Evolutionary conservation across 371 early-diverging fungal species (phyloP), one percentile per base, ranked within the genome.

Genomic region (Globomyces sp.): DNA sequence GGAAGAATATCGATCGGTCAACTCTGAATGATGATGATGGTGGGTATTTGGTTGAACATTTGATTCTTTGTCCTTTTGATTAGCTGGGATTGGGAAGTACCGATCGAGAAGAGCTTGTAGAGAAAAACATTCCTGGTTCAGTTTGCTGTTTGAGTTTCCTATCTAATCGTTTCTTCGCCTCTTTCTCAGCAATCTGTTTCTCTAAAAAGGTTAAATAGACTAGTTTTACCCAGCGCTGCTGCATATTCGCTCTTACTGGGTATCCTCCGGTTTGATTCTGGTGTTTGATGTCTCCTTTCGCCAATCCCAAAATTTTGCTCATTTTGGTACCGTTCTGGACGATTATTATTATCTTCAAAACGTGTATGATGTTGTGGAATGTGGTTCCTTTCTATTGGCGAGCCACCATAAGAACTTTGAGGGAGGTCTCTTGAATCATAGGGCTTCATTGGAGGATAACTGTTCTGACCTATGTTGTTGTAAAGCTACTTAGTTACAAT

Each of bases 191-290:
- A 8, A 60, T 60, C 13, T 60, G 61, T 8, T 44, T 6, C 6
- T 60, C 61, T 60, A 8, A 4, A 5, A 34, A n/a, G 11, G 49
- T 49, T 49, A 49, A 49, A 37, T 9, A 46, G 8, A 49, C 5
- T 24, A 11, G 1, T 9, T 4, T 36, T 44, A 60, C 61, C 61
- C 1, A 60, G 61, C 6, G 39, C 61, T 50, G 36, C 41, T 4
- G 61, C 61, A 44, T 60, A 60, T 44, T 60, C 40, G 4, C 44
- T 37, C 41, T 60, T 60, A 55, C 40, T 55, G 9, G 36, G 55
- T 9, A 39, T 39, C 40, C 40, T 55, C 40, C 8, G 36, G 39
- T 40, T 39, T 4, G 55, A 24, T 24, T 24, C 24, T 24, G 24
- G 24, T 24, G 24, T 0, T 24, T 24, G 24, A 24, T 24, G 24